Base-by-base conservation (phyloP, 495 filamentous ascomycete species). In the Aspergillus sclerotioniger region DNA sequence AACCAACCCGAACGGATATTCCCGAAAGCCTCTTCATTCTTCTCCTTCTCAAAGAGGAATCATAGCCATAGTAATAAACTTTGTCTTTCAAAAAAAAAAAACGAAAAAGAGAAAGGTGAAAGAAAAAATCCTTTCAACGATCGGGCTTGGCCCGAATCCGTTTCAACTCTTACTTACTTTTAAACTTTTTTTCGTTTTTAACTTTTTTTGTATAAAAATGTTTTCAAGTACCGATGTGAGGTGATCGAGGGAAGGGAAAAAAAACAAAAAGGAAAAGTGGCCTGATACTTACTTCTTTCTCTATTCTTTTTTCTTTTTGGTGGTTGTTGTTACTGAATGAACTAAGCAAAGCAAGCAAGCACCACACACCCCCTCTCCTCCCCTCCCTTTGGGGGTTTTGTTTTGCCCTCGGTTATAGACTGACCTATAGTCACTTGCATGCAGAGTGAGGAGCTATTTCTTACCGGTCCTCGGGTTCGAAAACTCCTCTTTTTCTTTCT, bases 131-230 rank as follows among this genome's bases (percentile, higher is more conserved):
- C 47, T 21, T 9, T 28, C 39, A 16, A n/a, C 37, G 12, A 3
- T 39, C 15, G 32, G 28, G 15, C 35, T 25, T 31, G 49, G 25
- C 32, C n/a, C 49, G 25, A 13, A 2, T 16, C 17, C 8, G 10
- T 51, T 35, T 51, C n/a, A 29, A 29, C 6, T 25, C 5, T 41
- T 43, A 13, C 5, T 41, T 43, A 13, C 4, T 43, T 46, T 29
- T 47, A 35, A 29, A 15, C 35, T 50, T 51, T 43, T 51, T 51
- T 51, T 43, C 29, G 3, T 56, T 29, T 56, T 48, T 21, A n/a
- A n/a, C n/a, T 7, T 49, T 19, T 35, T 19, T 17, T 37, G 33
- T 56, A 49, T 48, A 33, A 3, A n/a, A 51, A 32, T 32, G 28
- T 25, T 25, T 25, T 25, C 25, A 25, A 3, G n/a, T 37, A 20